phyloP scores from a whole-genome alignment of 306 rosid species.

The Lagenaria siceraria region DNA sequence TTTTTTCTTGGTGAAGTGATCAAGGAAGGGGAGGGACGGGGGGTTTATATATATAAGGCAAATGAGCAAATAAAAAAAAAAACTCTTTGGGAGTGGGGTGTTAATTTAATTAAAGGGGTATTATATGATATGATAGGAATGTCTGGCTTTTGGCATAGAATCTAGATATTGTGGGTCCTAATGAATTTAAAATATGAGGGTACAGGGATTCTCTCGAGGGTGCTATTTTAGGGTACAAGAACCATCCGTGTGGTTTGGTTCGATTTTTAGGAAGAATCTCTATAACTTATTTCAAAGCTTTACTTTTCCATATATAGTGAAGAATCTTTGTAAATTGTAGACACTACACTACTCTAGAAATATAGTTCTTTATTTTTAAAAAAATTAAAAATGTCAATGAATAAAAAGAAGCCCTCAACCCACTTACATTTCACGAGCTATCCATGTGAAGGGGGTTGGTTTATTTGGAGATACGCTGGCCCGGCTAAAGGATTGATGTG shows the following conservation, averaged over 20 bases:
- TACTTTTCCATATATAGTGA: conserved; percentile 2
- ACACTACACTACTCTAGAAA: conserved; percentile 2
- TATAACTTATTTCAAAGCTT: conserved; percentile 12
- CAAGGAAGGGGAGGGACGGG: not conserved
- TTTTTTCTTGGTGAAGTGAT: conserved; percentile 15
- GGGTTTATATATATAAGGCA: conserved; percentile 38
- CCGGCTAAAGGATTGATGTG: not conserved
- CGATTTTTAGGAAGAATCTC: conserved; percentile 33
- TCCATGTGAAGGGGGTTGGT: conserved; percentile 76
- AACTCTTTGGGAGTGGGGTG: conserved; percentile 27
- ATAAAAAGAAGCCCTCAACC: conserved; percentile 1
- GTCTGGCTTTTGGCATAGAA: conserved; percentile 56
- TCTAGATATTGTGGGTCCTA: conserved; percentile 67
- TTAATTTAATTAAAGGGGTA: conserved; percentile 3
- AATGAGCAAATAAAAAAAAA: conserved; percentile 8
- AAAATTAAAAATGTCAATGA: conserved; percentile 11
- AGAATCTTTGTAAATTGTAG: conserved; percentile 18
- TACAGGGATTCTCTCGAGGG: conserved; percentile 29
- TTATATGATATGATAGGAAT: conserved; percentile 16
- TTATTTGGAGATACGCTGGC: not conserved
- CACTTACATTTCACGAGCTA: conserved; percentile 48
- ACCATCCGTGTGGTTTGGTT: conserved; percentile 30
- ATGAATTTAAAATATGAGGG: conserved; percentile 22
- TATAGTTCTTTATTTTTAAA: not conserved
- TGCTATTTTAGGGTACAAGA: conserved; percentile 34